A percentile compares a stretch with the other conserved stretches of the same genome.
phyloP scores from a whole-genome alignment of 2,329 filamentous ascomycete genomes.

The Xylaria sp. region DNA sequence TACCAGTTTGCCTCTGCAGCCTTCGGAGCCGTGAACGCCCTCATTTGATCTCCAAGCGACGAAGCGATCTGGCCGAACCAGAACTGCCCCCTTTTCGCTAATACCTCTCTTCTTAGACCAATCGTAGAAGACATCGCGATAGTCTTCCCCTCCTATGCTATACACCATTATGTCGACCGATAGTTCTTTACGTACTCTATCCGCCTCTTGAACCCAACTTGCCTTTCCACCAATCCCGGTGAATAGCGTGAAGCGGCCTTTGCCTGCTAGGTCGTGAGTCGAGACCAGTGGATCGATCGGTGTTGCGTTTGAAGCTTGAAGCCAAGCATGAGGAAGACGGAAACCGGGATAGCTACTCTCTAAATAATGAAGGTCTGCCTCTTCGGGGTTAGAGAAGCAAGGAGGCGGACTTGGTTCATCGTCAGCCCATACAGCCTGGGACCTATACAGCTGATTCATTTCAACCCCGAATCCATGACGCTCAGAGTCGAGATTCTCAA shows the following conservation, averaged over 20 bases:
- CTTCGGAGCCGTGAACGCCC: background rate
- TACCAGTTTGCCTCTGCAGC: slow-evolving; percentile 11
- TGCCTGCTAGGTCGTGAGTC: slow-evolving; percentile 36
- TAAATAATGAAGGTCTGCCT: slow-evolving; percentile 31
- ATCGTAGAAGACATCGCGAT: slow-evolving; percentile 34
- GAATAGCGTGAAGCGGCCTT: slow-evolving; percentile 31
- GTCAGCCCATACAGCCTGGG: slow-evolving; percentile 27
- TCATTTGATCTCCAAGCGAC: slow-evolving; percentile 29
- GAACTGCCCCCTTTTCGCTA: slow-evolving; percentile 25
- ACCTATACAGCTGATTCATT: slow-evolving; percentile 34
- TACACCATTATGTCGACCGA: slow-evolving; percentile 31
- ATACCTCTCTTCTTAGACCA: slow-evolving; percentile 28
- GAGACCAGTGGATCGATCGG: slow-evolving; percentile 33
- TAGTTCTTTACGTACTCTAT: slow-evolving; percentile 16
- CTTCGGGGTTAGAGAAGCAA: slow-evolving; percentile 19
- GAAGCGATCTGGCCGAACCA: slow-evolving; percentile 34
- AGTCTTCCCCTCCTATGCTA: slow-evolving; percentile 34
- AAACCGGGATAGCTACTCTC: slow-evolving; percentile 35
- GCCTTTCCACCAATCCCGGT: slow-evolving; percentile 33
- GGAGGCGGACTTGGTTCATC: slow-evolving; percentile 31
- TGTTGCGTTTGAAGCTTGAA: slow-evolving; percentile 24
- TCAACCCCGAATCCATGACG: slow-evolving; percentile 32
- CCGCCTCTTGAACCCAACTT: slow-evolving; percentile 22
- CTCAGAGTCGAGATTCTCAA: slow-evolving; percentile 31
- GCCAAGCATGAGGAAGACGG: slow-evolving; percentile 36